phyloP scores from a whole-genome alignment of 306 rosid species.

The Gastrolobium villosum region DNA sequence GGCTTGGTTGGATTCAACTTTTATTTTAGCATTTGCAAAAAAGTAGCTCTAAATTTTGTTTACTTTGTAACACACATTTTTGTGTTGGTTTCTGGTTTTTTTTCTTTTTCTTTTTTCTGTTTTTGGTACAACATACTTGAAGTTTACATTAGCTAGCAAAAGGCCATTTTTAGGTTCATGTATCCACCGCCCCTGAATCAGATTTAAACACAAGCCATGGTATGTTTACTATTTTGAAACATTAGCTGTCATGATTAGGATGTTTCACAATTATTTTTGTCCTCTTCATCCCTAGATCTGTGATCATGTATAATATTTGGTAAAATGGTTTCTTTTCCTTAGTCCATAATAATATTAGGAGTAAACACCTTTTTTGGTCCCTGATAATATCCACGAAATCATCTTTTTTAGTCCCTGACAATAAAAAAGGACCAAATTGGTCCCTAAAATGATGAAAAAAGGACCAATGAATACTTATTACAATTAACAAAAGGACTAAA shows the following conservation, averaged over 20 bases:
- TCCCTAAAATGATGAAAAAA: no score
- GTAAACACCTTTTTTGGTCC: no score
- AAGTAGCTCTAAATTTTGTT: neutral
- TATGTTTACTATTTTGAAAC: constrained; percentile 23
- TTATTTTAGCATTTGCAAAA: constrained; percentile 31
- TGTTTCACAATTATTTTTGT: constrained; percentile 38
- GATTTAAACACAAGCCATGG: constrained; percentile 23
- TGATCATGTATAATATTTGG: constrained; percentile 10
- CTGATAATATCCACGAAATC: no score
- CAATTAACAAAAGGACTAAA: no score
- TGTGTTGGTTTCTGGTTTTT: neutral
- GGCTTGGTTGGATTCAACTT: constrained; percentile 22
- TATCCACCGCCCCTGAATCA: constrained; percentile 35
- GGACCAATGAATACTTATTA: no score
- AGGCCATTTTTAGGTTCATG: constrained; percentile 39
- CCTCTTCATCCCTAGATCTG: constrained; percentile 48
- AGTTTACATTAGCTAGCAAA: constrained; percentile 38
- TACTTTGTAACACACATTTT: neutral
- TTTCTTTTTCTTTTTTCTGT: neutral
- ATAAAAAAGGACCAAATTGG: no score
- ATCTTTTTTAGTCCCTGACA: no score
- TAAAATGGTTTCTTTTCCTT: neutral
- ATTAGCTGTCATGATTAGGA: constrained; percentile 57
- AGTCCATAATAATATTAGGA: neutral
- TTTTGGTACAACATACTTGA: constrained; percentile 30